These are phyloP conservation scores for Penicillium maclennaniae DNA, from an alignment of 495 filamentous ascomycete species.

Conservation along the genomic window DNA sequence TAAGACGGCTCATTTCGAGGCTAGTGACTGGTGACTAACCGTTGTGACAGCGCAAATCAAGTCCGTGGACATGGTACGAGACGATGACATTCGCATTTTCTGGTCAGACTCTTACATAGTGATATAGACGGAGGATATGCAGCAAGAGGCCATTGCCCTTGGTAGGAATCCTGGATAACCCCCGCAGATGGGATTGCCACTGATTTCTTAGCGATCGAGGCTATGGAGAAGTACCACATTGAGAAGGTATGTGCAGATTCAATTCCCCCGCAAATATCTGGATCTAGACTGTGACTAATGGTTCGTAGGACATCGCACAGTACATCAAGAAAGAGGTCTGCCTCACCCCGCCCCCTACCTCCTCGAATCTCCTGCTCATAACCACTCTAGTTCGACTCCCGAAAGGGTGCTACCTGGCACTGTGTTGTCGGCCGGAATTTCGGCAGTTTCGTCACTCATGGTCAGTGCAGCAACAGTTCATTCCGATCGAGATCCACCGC, in stretches of 20 bases:
- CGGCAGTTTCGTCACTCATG: slow-evolving; percentile 97
- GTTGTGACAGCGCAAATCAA: slow-evolving; percentile 75
- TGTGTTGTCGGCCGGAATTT: slow-evolving; percentile 99
- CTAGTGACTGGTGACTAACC: slow-evolving; percentile 27
- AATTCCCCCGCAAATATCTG: slow-evolving; percentile 1
- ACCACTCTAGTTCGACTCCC: slow-evolving; percentile 68
- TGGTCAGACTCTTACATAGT: slow-evolving; percentile 16
- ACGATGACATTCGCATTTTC: background rate
- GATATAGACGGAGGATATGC: slow-evolving; percentile 88
- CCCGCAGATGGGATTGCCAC: slow-evolving; percentile 7
- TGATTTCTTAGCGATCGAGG: slow-evolving; percentile 70
- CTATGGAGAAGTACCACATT: slow-evolving; percentile 86
- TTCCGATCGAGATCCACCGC: slow-evolving; percentile 2
- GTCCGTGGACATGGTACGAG: slow-evolving; percentile 91
- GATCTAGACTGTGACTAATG: slow-evolving; percentile 15
- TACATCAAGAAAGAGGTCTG: slow-evolving; percentile 93
- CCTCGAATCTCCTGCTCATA: slow-evolving; percentile 23
- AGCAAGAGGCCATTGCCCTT: slow-evolving; percentile 87
- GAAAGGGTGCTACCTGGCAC: slow-evolving; percentile 95
- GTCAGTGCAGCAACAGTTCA: slow-evolving; percentile 44
- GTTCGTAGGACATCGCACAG: slow-evolving; percentile 81
- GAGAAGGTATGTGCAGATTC: slow-evolving; percentile 66
- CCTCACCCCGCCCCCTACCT: slow-evolving; percentile 5
- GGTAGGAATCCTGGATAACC: slow-evolving; percentile 53
- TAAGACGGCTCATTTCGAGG: slow-evolving; percentile 30